Evolutionary conservation across 257 asterid species (phyloP), one percentile per base, ranked within the genome.

Genomic region (Fraxinus quadrangulata): DNA sequence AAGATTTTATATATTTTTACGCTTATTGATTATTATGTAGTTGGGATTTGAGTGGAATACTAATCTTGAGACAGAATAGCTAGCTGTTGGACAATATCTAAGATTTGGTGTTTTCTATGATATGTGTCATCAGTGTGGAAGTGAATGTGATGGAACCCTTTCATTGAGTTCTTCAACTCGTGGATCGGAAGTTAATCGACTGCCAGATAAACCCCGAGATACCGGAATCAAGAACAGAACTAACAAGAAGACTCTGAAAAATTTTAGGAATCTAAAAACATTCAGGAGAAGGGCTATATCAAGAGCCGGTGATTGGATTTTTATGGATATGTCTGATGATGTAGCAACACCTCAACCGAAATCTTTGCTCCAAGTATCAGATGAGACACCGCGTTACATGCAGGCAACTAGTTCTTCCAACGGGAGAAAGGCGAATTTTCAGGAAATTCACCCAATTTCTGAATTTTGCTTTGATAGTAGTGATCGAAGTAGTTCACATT

Each of bases 61-160:
- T 23, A 3, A 63, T 63, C n/a, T 63, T 11, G 69, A 61, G 68
- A 61, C 33, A 6, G 30, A 26, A 63, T 63, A 10, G 36, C 69
- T 63, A 61, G 69, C 33, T 63, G 24, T 63, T 63, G 69, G 69
- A 63, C 34, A 49, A 19, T n/a, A 17, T 45, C 33, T 37, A 63
- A 72, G 30, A 3, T 67, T 77, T 23, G 76, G 70, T 31, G 75
- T 77, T 80, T 23, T 5, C 7, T 47, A 3, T 37, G 10, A 33
- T 23, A 24, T 63, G 12, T 65, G 67, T 83, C 47, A 80, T 78
- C 87, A 90, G 91, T 93, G 83, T 75, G 89, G 83, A 81, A 92
- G 86, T 85, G 96, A 89, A 36, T 66, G 49, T 78, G 96, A 89
- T 81, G 97, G 86, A 23, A 79, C 47, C 37, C 77, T 81, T 30